Base-by-base conservation (phyloP, 139 green algal species). In the Axilococcus clingmanii region DNA sequence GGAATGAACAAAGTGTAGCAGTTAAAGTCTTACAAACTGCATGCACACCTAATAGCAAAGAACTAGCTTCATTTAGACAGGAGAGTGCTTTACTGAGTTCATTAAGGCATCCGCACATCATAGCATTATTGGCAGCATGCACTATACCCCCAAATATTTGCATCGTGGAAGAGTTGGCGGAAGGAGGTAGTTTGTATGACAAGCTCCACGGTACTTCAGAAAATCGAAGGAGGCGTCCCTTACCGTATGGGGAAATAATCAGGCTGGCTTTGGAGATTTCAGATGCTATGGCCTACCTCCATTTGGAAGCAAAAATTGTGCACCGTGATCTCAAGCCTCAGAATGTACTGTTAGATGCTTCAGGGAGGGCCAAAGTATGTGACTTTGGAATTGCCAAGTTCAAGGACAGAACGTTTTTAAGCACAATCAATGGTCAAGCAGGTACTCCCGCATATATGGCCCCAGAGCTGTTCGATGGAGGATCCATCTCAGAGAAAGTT, bases 391-490 rank as follows among this genome's bases (percentile, higher is more conserved):
- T 74, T 48, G 52, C 75, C 40, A 62, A 68, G 44, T 66, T 79
- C 55, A 77, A 81, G 55, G 65, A 68, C 43, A 32, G 57, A 29
- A 85, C 81, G 0, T 76, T 82, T 28, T 37, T 86, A 30, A 74
- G 54, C 37, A 83, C 69, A 28, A 61, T 60, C 19, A 76, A 80
- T 53, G 56, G 65, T 4, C 53, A 77, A 23, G 82, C 79, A 2
- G 82, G 82, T 22, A 91, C 82, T 0, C 75, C 82, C 2, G 61
- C 66, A 1, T 91, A 85, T 63, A 85, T 91, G 73, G 77, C 80
- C 0, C 80, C 80, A 0, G 80, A 88, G 54, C 47, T 66, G 46
- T 76, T 74, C 59, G 61, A 73, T 7, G 56, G 50, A 34, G 22
- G n/a, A 7, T 29, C 35, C 22, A n/a, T 68, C 40, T 58, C 40